These are phyloP conservation scores for Epichloe gansuensis DNA, from an alignment of 2,329 filamentous ascomycete genomes.

Conservation along the genomic window DNA sequence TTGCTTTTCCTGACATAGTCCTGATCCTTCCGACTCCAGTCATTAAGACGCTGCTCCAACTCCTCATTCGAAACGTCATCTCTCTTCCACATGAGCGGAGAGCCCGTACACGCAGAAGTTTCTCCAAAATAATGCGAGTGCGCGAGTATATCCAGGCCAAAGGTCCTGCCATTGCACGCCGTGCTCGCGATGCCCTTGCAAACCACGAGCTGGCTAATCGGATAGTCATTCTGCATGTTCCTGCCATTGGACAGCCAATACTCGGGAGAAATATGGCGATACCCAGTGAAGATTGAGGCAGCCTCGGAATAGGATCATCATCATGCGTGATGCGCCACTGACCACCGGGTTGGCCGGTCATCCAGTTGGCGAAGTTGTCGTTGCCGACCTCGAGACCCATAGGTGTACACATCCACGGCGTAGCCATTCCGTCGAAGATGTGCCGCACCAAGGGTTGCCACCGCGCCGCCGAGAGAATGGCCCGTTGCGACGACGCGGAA, in stretches of 20 bases:
- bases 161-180: constrained; percentile 38
- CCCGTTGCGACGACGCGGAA: constrained; percentile 49
- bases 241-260: constrained; percentile 43
- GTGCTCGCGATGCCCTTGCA: constrained; percentile 37
- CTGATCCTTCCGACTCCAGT: constrained; percentile 1
- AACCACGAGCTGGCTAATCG: constrained; percentile 27
- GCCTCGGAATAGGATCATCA: constrained; percentile 54
- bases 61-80: constrained; percentile 22
- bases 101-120: constrained; percentile 27
- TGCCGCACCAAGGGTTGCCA: constrained; percentile 48
- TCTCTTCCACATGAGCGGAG: constrained; percentile 15
- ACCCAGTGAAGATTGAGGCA: constrained; percentile 50
- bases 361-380: constrained; percentile 36
- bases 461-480: constrained; percentile 56
- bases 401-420: constrained; percentile 47
- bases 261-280: constrained; percentile 57
- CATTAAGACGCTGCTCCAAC: constrained; percentile 25
- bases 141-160: constrained; percentile 30
- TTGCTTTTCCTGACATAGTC: neutral
- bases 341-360: constrained; percentile 38
- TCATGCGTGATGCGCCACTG: constrained; percentile 56
- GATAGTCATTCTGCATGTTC: constrained; percentile 23
- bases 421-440: constrained; percentile 38
- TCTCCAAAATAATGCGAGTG: constrained; percentile 38
- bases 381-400: constrained; percentile 56